A percentile compares a stretch with the other conserved stretches of the same genome.
Evolutionary conservation across 345 rosid species (phyloP).

Genomic region (Triadica sebifera): DNA sequence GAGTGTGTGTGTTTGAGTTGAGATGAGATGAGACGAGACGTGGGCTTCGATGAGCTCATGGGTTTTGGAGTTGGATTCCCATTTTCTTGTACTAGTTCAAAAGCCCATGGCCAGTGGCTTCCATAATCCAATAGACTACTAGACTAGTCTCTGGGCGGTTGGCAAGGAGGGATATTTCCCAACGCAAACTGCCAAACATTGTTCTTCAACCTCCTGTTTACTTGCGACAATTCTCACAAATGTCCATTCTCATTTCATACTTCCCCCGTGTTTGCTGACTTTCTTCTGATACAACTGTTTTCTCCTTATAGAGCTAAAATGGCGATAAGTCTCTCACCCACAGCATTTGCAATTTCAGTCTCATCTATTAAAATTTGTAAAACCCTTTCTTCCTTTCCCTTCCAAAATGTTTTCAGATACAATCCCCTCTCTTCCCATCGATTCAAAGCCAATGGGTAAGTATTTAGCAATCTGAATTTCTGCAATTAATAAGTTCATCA

Average conservation of each 20-base stretch:
- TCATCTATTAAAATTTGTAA: slow-evolving; percentile 8
- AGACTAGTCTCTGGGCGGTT: background rate
- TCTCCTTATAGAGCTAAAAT: background rate
- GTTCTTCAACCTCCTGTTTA: background rate
- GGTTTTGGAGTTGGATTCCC: no score
- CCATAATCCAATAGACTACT: background rate
- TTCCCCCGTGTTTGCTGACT: background rate
- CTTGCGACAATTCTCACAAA: background rate
- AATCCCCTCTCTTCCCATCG: background rate
- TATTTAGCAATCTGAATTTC: background rate
- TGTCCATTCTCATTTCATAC: background rate
- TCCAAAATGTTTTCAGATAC: background rate
- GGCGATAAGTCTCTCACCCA: slow-evolving; percentile 25
- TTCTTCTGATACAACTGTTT: background rate
- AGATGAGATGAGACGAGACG: no score
- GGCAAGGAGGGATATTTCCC: background rate
- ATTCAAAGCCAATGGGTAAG: slow-evolving; percentile 1
- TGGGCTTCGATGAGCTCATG: no score
- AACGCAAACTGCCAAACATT: background rate
- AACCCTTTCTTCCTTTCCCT: background rate
- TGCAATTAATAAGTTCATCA: background rate
- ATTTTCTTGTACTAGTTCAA: background rate
- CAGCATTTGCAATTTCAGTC: slow-evolving; percentile 22
- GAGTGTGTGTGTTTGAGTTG: no score
- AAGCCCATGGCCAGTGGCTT: background rate